A percentile compares a stretch with the other conserved stretches of the same genome.
These are phyloP conservation scores for Cordyceps tenuipes DNA, from an alignment of 2,329 filamentous ascomycete species.

Conservation along the genomic window DNA sequence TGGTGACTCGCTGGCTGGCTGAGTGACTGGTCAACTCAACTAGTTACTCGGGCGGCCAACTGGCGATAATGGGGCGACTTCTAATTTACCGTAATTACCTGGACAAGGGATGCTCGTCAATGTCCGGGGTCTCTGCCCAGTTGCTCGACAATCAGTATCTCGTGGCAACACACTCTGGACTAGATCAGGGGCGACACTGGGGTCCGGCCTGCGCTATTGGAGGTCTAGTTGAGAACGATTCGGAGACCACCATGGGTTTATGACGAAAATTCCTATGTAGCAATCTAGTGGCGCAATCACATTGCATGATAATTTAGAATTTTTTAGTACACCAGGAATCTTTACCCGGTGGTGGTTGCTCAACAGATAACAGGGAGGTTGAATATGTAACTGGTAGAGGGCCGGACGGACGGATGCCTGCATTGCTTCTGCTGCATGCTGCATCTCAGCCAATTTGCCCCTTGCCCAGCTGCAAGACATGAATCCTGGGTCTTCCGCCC, in stretches of 20 bases:
- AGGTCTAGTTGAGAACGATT: not conserved
- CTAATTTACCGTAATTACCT: constrained; percentile 19
- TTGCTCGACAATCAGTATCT: not conserved
- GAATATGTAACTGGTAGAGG: not conserved
- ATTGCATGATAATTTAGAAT: not conserved
- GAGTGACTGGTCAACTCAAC: not conserved
- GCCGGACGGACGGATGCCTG: not conserved
- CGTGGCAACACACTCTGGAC: not conserved
- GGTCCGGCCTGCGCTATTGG: not conserved
- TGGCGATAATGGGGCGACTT: not conserved
- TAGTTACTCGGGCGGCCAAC: not conserved
- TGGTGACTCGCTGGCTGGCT: not conserved
- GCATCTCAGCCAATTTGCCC: not conserved
- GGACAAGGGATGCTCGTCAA: constrained; percentile 4
- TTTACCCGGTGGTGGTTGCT: not conserved
- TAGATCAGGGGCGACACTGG: constrained; percentile 1
- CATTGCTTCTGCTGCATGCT: not conserved
- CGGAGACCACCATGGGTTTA: not conserved
- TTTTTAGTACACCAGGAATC: not conserved
- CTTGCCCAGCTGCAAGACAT: not conserved
- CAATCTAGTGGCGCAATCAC: constrained; percentile 9
- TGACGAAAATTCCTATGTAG: not conserved
- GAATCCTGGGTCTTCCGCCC: not conserved
- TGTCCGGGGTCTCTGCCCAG: not conserved
- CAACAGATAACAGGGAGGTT: not conserved